Evolutionary conservation across 495 filamentous ascomycete genomes (phyloP).

Genomic region (Talaromyces thailandensis): DNA sequence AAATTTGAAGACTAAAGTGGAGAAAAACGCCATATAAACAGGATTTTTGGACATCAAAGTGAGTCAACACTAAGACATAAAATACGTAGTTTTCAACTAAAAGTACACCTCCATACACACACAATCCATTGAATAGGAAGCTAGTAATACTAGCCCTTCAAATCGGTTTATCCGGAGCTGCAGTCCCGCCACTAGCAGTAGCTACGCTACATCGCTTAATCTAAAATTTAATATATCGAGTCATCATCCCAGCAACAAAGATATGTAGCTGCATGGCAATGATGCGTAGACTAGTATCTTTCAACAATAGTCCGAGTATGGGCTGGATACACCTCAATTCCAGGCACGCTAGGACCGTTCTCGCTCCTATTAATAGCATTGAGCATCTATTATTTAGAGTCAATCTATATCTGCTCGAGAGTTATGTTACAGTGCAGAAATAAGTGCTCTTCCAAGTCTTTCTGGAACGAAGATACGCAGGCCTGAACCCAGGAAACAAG

Average conservation of each 20-base stretch:
- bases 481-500: background rate
- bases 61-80: background rate
- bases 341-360: background rate
- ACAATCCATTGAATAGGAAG: background rate
- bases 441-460: background rate
- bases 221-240: background rate
- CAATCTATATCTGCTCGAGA: background rate
- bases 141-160: background rate
- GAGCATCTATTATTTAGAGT: background rate
- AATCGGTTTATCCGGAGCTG: background rate
- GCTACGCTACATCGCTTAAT: background rate
- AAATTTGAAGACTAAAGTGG: background rate
- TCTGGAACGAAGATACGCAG: background rate
- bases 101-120: background rate
- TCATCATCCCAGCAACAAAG: background rate
- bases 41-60: background rate
- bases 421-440: background rate
- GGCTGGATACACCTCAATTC: no score
- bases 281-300: background rate
- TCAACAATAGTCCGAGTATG: no score
- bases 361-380: background rate
- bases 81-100: background rate
- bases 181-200: background rate
- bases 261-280: background rate
- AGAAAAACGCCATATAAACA: background rate